These are phyloP conservation scores for Kandelia obovata DNA, from an alignment of 345 rosid genomes.

Conservation along the genomic window DNA sequence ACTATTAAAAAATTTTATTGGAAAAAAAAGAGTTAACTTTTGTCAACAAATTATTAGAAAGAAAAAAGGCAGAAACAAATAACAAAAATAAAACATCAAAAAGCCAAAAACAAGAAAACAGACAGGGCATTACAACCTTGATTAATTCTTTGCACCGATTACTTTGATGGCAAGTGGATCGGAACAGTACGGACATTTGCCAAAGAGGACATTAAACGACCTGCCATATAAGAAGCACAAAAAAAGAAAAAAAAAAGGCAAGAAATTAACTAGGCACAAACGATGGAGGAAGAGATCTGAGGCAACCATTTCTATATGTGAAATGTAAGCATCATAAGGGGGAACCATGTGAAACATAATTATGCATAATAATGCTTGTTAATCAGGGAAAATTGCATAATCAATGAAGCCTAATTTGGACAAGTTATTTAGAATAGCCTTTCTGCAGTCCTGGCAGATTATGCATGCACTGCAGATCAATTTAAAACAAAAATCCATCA, in stretches of 20 bases:
- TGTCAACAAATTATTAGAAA: no score
- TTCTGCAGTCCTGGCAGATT: no score
- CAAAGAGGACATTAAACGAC: constrained; percentile 72
- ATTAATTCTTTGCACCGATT: constrained; percentile 31
- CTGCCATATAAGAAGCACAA: constrained; percentile 34
- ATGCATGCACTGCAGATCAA: no score
- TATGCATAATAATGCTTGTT: not conserved
- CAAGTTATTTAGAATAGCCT: not conserved
- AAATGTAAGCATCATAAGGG: no score
- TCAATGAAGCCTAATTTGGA: not conserved
- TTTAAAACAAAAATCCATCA: not conserved
- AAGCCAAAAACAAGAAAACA: no score
- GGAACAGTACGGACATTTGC: constrained; percentile 76
- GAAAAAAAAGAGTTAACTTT: no score
- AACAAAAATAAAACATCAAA: no score
- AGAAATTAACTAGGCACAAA: not conserved
- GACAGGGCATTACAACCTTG: not conserved
- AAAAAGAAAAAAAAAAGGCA: not conserved
- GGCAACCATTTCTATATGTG: not conserved
- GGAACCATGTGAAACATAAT: not conserved
- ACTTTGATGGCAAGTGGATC: constrained; percentile 71
- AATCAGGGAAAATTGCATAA: not conserved
- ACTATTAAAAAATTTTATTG: no score
- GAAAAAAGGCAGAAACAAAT: no score
- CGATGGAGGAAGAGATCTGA: not conserved